Evolutionary conservation across 768 basidiomycete genomes (phyloP), one percentile per base, ranked within the genome.

Genomic region (Pleurotus eryngii): DNA sequence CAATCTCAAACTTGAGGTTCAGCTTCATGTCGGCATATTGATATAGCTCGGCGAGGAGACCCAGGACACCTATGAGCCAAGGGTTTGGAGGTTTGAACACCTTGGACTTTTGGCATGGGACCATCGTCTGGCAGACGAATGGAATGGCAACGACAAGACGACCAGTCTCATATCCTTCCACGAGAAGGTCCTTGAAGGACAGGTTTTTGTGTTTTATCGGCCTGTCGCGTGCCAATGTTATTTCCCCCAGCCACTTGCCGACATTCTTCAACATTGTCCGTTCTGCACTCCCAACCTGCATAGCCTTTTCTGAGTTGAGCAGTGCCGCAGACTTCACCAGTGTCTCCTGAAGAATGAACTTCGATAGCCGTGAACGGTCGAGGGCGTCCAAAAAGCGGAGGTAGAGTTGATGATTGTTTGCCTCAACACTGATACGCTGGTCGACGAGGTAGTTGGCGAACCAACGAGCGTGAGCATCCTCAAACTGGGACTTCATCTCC

Each of bases 1-100:
- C 97, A 55, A 99, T 98, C 73, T 98, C 97, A 67, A 99, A 99
- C 72, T 98, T 98, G 68, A 95, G 81, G 68, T 98, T 97, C 56
- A 98, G 78, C 73, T 96, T 96, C 60, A 98, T 80, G 64, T 98
- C 95, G 4, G 94, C 96, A 65, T 89, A 95, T 68, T 95, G 92
- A 71, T 99, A 98, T n/a, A 99, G 81, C 69, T 99, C 97, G 45
- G 86, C 91, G 46, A 98, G 82, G 43, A 98, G 79, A 62, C 89
- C 85, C 64, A 98, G 79, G 61, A 99, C 91, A 0, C 91, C 95
- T 89, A 98, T 95, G 49, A 99, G 74, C 97, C 97, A 99, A 1
- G 97, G 97, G 70, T 98, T 99, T 22, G 97, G 97, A 17, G 94
- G 90, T 65, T 83, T 89, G 83, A 99, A 99, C 24, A 98, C 90